A percentile compares a stretch with the other conserved stretches of the same genome.
Evolutionary conservation across 164 flowering plant species (phyloP).

Genomic region (Buxus sempervirens): DNA sequence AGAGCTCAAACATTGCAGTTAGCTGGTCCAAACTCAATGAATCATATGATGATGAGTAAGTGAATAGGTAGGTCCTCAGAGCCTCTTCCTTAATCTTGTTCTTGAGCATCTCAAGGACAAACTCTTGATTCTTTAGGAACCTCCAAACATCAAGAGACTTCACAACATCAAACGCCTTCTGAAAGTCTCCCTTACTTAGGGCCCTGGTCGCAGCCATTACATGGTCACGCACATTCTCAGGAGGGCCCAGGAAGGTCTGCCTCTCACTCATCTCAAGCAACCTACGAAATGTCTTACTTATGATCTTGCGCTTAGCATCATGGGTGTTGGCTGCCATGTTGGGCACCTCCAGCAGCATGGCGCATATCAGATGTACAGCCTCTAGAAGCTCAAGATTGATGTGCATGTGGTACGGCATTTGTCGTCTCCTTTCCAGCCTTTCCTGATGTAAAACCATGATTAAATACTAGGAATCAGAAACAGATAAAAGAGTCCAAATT

Average conservation of each 20-base stretch:
- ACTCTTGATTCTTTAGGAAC: conserved; percentile 57
- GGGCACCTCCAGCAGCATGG: conserved; percentile 98
- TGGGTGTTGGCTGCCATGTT: conserved; percentile 81
- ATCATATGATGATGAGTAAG: conserved; percentile 60
- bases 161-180: conserved; percentile 66
- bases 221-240: conserved; percentile 92
- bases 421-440: conserved; percentile 84
- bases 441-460: conserved; percentile 46
- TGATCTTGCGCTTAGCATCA: conserved; percentile 72
- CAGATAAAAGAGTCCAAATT: too few species aligned
- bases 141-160: conserved; percentile 81
- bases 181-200: conserved; percentile 69
- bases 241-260: conserved; percentile 87
- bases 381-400: conserved; percentile 94
- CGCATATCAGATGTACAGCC: conserved; percentile 82
- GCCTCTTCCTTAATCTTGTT: conserved; percentile 92
- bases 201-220: conserved; percentile 91
- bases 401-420: conserved; percentile 99
- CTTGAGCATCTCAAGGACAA: conserved; percentile 71
- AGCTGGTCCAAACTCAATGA: conserved; percentile 77
- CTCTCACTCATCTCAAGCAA: conserved; percentile 80
- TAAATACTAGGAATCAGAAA: neutral
- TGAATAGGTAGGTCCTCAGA: conserved; percentile 74
- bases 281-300: conserved; percentile 86
- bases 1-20: conserved; percentile 73